Base-by-base conservation (phyloP, 2,329 filamentous ascomycete genomes). In the Ceratocystis diversiconidia region DNA sequence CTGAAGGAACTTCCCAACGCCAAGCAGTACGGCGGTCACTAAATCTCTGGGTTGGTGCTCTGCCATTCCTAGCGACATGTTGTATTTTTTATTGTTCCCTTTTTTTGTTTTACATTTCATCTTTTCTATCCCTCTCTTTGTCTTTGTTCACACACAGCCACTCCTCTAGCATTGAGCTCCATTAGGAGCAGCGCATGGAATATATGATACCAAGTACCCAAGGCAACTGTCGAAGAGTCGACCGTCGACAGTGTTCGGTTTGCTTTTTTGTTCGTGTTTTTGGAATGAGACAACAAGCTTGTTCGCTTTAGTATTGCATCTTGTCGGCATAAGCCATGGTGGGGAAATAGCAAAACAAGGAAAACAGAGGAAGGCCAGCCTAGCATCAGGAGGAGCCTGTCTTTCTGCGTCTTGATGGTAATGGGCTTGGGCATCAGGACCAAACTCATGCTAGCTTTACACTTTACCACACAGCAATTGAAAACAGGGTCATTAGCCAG, bases 1-100 rank as follows among this genome's bases (percentile, higher is more conserved):
- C 80, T 96, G 72, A 79, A 82, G 70, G 92, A 96, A 76, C 81
- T 99, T 64, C 91, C 92, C 1, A 85, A 72, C 28, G 75, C 74
- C n/a, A 73, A 74, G 69, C 74, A 75, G 70, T 70, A 72, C 57
- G 73, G 71, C 55, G 65, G 62, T 32, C 76, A 78, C 70, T 78
- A 73, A 71, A 62, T 36, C 17, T 44, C 30, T 15, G 12, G 15
- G n/a, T 57, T 15, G 41, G 28, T 10, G 25, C 41, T 41, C 44
- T 44, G 63, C 43, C 50, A 36, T 46, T 63, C n/a, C 41, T 46
- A 43, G 41, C n/a, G 36, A 43, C 22, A 57, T 48, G 36, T 60
- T 50, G n/a, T 62, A 44, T 64, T 57, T 19, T 44, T 1, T 36
- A 12, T 59, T 46, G 10, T 48, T 19, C 17, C 41, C 22, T 46